phyloP scores from a whole-genome alignment of 108 stramenopile genomes.

The Parietichytrium sp. region DNA sequence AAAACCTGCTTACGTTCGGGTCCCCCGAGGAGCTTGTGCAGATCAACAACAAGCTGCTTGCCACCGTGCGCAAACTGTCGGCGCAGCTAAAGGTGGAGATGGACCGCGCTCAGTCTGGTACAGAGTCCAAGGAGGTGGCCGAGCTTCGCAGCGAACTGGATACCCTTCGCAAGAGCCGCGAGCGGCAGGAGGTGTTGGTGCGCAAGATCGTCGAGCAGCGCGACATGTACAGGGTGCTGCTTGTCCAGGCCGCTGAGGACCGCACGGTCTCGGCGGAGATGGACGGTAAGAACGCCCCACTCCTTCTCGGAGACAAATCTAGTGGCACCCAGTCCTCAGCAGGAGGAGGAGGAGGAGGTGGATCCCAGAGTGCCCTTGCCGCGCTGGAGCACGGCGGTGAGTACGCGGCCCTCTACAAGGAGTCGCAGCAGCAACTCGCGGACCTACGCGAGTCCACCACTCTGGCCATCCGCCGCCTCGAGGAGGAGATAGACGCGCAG shows the following conservation, averaged over 20 bases:
- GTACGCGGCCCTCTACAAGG: background rate
- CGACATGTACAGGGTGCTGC: constrained; percentile 5
- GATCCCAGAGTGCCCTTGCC: background rate
- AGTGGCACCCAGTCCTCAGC: too few relatives aligned
- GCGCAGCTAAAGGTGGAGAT: background rate
- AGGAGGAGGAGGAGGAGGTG: background rate
- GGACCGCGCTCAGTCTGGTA: background rate
- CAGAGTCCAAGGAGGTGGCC: background rate
- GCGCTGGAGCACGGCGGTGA: background rate
- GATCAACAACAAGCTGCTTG: constrained; percentile 12
- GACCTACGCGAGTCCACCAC: background rate
- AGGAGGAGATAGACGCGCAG: constrained; percentile 6
- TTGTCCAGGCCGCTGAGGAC: background rate
- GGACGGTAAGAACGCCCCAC: background rate
- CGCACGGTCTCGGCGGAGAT: background rate
- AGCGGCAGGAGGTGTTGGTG: constrained; percentile 11
- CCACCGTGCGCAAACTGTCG: background rate
- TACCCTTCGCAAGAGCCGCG: background rate
- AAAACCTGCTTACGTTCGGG: background rate
- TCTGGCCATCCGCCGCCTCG: background rate
- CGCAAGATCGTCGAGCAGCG: constrained; percentile 27
- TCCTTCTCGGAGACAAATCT: background rate
- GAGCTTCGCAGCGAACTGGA: background rate
- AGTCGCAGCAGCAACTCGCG: constrained; percentile 21
- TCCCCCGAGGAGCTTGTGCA: background rate